Percentiles rank a stretch among this genome's conserved stretches.
phyloP scores from a whole-genome alignment of 495 filamentous ascomycete genomes.

The Penicillium alfredii region DNA sequence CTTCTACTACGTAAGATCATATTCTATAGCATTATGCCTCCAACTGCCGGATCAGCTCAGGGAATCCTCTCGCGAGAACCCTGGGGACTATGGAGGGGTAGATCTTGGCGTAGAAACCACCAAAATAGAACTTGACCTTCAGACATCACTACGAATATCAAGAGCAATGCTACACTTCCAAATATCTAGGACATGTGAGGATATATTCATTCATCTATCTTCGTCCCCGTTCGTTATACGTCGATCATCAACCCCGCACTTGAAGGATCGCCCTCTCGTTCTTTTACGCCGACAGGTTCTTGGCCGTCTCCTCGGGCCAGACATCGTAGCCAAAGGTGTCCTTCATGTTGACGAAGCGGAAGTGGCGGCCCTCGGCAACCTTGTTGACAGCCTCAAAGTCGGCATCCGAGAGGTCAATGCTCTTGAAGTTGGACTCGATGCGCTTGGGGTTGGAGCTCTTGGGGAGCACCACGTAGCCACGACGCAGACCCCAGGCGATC shows the following conservation, averaged over 20 bases:
- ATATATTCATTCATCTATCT: slow-evolving; percentile 1
- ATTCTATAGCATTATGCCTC: too few species aligned
- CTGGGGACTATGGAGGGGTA: too few species aligned
- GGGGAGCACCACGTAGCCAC: slow-evolving; percentile 66
- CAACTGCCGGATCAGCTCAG: too few species aligned
- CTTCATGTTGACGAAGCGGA: slow-evolving; percentile 77
- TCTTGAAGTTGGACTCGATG: slow-evolving; percentile 61
- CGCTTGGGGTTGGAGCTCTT: slow-evolving; percentile 60
- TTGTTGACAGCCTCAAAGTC: slow-evolving; percentile 55
- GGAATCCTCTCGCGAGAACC: too few species aligned
- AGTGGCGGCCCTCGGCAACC: slow-evolving; percentile 55
- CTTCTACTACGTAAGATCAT: too few species aligned
- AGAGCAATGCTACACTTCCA: too few species aligned
- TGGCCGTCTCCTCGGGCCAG: slow-evolving; percentile 43
- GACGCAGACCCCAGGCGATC: slow-evolving; percentile 64
- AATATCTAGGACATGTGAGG: not conserved
- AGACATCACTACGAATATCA: too few species aligned
- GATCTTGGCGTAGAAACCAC: too few species aligned
- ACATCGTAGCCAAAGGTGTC: slow-evolving; percentile 56
- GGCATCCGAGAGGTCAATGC: slow-evolving; percentile 49
- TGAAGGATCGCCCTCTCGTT: slow-evolving; percentile 2
- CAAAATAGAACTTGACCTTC: not conserved
- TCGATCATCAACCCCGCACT: too few species aligned
- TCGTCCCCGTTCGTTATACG: not conserved
- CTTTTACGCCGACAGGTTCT: slow-evolving; percentile 32